phyloP scores from a whole-genome alignment of 805 yeast species.

The Pichia cephalocereana region DNA sequence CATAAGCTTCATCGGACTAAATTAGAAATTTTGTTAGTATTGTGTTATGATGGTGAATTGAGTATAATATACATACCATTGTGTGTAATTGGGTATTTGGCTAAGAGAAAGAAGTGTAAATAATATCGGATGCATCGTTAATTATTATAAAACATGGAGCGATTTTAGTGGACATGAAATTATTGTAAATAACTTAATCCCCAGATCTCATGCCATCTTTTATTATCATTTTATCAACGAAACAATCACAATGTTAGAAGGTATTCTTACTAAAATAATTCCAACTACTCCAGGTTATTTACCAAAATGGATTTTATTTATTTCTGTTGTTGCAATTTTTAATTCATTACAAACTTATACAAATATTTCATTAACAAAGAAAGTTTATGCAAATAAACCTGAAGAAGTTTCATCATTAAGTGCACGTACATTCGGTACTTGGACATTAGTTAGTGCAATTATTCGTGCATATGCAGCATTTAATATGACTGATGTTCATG shows the following conservation, averaged over 20 bases:
- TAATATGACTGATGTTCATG: conserved; percentile 54
- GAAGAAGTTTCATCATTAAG: conserved; percentile 51
- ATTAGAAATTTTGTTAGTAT: too few relatives aligned
- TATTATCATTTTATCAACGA: too few relatives aligned
- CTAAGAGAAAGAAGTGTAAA: too few relatives aligned
- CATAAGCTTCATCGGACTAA: conserved; percentile 42
- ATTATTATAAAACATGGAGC: too few relatives aligned
- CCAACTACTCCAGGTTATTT: conserved; percentile 46
- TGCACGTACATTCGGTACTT: conserved; percentile 97
- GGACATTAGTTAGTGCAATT: conserved; percentile 85
- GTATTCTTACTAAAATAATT: conserved; percentile 18
- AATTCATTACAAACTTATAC: conserved; percentile 82
- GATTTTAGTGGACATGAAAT: too few relatives aligned
- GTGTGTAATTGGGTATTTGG: too few relatives aligned
- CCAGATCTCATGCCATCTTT: too few relatives aligned
- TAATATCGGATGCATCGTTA: too few relatives aligned
- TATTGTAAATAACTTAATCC: too few relatives aligned
- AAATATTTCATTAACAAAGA: conserved; percentile 60
- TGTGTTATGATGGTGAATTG: too few relatives aligned
- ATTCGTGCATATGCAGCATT: conserved; percentile 86
- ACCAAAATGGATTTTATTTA: conserved; percentile 72
- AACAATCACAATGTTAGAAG: conserved; percentile 4
- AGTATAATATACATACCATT: too few relatives aligned
- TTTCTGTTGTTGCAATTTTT: conserved; percentile 84
- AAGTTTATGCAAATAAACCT: conserved; percentile 66